Evolutionary conservation across 192 early-diverging fungal species (phyloP).

Genomic region (Coemansia sp.): DNA sequence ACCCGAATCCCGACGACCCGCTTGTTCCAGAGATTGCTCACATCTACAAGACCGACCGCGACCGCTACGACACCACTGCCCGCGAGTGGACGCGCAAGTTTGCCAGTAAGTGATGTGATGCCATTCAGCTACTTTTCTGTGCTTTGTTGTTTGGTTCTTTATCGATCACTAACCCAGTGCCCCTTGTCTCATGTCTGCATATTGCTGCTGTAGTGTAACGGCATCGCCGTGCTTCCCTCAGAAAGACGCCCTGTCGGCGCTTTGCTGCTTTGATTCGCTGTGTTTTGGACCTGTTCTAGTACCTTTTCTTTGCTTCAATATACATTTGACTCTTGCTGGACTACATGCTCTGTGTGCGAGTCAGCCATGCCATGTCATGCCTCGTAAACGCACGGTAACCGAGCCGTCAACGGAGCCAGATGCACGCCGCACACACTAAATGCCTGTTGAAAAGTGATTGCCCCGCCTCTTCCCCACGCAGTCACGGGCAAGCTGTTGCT

Average conservation of each 20-base stretch:
- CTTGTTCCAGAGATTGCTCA: slow-evolving; percentile 98
- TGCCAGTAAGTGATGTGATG: slow-evolving; percentile 53
- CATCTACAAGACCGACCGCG: slow-evolving; percentile 92
- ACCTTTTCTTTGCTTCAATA: neutral
- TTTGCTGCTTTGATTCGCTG: slow-evolving; percentile 1
- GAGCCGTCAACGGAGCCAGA: neutral
- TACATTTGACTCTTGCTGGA: slow-evolving; percentile 5
- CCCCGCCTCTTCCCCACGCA: slow-evolving; percentile 2
- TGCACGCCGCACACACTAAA: neutral
- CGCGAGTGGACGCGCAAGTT: slow-evolving; percentile 94
- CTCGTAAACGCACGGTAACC: neutral
- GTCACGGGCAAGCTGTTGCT: slow-evolving; percentile 1
- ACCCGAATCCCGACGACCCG: slow-evolving; percentile 98
- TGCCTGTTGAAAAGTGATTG: neutral
- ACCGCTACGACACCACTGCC: slow-evolving; percentile 85
- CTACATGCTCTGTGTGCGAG: neutral
- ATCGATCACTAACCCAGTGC: neutral
- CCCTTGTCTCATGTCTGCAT: neutral
- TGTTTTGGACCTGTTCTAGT: slow-evolving; percentile 5
- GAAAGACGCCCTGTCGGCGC: neutral
- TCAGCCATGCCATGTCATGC: neutral
- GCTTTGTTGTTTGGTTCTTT: neutral
- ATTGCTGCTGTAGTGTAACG: slow-evolving; percentile 1
- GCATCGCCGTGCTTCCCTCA: neutral
- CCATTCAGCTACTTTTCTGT: neutral